These are phyloP conservation scores for Mycosphaerella sp. DNA, from an alignment of 2,329 filamentous ascomycete genomes.

Conservation along the genomic window DNA sequence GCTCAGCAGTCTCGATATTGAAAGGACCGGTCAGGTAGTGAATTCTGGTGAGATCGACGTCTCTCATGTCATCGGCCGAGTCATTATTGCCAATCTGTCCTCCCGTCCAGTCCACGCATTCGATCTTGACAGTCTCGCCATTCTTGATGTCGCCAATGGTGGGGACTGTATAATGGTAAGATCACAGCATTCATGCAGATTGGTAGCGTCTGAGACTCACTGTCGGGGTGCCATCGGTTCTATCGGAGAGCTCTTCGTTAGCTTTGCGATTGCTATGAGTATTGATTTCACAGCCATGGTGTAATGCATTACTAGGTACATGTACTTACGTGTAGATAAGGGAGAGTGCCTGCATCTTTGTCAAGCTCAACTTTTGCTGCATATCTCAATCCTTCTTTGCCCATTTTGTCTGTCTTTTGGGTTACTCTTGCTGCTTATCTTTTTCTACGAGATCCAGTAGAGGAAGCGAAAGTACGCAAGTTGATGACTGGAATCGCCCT, in stretches of 20 bases:
- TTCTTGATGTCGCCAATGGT: conserved; percentile 66
- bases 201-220: conserved; percentile 44
- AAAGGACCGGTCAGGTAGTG: conserved; percentile 90
- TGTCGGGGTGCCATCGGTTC: conserved; percentile 93
- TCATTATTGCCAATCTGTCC: conserved; percentile 88
- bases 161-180: conserved; percentile 53
- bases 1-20: conserved; percentile 74
- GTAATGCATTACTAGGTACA: conserved; percentile 2
- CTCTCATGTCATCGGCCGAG: conserved; percentile 76
- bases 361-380: conserved; percentile 67
- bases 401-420: conserved; percentile 35
- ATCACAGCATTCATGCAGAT: conserved; percentile 1
- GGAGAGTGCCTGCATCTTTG: conserved; percentile 63
- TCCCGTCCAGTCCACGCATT: conserved; percentile 70
- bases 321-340: conserved; percentile 32
- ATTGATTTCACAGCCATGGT: conserved; percentile 12
- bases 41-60: conserved; percentile 75
- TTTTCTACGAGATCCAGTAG: not conserved
- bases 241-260: conserved; percentile 32
- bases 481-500: not conserved
- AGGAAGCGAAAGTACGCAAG: too few species aligned
- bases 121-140: conserved; percentile 85
- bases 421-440: not conserved
- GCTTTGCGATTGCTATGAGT: conserved; percentile 3
- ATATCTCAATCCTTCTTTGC: conserved; percentile 56